phyloP scores from a whole-genome alignment of 2,329 filamentous ascomycete genomes.

The Bipolaris sorokiniana region DNA sequence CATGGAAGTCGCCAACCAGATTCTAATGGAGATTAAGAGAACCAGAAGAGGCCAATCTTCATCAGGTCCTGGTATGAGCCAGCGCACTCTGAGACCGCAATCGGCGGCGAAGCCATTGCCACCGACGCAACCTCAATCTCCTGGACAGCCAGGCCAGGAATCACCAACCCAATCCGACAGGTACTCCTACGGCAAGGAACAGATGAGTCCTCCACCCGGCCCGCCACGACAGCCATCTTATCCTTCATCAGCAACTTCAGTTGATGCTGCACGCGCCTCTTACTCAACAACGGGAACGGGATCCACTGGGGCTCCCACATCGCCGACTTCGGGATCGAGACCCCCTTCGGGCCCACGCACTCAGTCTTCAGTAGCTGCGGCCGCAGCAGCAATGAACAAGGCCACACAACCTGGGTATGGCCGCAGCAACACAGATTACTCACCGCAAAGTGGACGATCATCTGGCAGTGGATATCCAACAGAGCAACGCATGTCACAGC shows the following conservation, averaged over 20 bases:
- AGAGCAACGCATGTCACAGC: conserved; percentile 50
- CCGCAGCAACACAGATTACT: conserved; percentile 54
- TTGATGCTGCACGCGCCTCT: conserved; percentile 57
- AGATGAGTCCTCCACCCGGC: conserved; percentile 43
- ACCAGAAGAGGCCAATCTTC: conserved; percentile 72
- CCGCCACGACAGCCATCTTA: conserved; percentile 52
- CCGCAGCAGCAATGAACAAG: conserved; percentile 56
- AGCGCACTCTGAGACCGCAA: conserved; percentile 27
- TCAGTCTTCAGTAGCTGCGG: conserved; percentile 56
- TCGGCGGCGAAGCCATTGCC: conserved; percentile 55
- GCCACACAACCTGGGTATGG: conserved; percentile 51
- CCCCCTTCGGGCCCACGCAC: conserved; percentile 56
- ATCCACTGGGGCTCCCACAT: conserved; percentile 50
- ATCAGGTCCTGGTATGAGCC: conserved; percentile 59
- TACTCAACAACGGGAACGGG: conserved; percentile 47
- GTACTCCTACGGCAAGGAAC: conserved; percentile 58
- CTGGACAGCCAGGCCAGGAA: conserved; percentile 50
- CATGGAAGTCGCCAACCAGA: conserved; percentile 95
- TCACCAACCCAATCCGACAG: conserved; percentile 49
- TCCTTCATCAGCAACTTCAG: conserved; percentile 49
- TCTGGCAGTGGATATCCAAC: conserved; percentile 47
- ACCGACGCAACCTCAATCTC: conserved; percentile 40
- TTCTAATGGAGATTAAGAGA: conserved; percentile 82
- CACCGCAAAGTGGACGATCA: conserved; percentile 37
- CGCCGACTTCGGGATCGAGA: conserved; percentile 54